These are phyloP conservation scores for Ochromonadaceae sp. DNA, from an alignment of 352 stramenopile genomes.

Conservation along the genomic window DNA sequence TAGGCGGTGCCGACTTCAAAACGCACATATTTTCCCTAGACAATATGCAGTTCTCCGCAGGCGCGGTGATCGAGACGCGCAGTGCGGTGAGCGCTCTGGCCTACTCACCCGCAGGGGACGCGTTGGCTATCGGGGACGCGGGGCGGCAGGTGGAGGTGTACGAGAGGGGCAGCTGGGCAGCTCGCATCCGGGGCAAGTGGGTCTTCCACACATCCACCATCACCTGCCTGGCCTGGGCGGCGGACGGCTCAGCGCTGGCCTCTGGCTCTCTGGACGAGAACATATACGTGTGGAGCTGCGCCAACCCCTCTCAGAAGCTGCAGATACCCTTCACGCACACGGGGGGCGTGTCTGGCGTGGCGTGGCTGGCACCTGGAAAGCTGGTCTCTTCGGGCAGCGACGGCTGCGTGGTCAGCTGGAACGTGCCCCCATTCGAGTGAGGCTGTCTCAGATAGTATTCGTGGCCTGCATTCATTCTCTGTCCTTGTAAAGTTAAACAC, in stretches of 20 bases:
- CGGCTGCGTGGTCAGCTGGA: slow-evolving; percentile 42
- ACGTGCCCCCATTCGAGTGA: no score
- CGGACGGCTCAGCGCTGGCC: slow-evolving; percentile 67
- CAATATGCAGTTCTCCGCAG: neutral
- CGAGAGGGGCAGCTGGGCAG: slow-evolving; percentile 38
- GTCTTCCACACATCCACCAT: slow-evolving; percentile 88
- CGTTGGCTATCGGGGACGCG: slow-evolving; percentile 60
- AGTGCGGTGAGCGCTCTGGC: slow-evolving; percentile 50
- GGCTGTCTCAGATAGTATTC: no score
- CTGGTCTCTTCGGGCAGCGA: slow-evolving; percentile 49
- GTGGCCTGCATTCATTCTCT: no score
- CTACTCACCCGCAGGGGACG: slow-evolving; percentile 59
- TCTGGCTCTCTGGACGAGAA: slow-evolving; percentile 80
- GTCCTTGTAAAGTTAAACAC: no score
- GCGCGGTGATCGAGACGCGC: slow-evolving; percentile 18
- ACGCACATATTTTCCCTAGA: neutral
- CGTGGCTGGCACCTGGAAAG: slow-evolving; percentile 37
- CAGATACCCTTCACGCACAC: slow-evolving; percentile 54
- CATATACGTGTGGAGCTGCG: slow-evolving; percentile 86
- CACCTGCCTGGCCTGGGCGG: slow-evolving; percentile 75
- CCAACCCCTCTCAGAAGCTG: slow-evolving; percentile 35
- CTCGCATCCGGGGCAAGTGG: slow-evolving; percentile 76
- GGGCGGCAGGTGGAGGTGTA: slow-evolving; percentile 73
- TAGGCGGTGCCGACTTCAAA: slow-evolving; percentile 37
- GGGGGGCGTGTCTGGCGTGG: slow-evolving; percentile 44